phyloP scores from a whole-genome alignment of 768 basidiomycete species.

The Cystobasidiopsis lactophilus region DNA sequence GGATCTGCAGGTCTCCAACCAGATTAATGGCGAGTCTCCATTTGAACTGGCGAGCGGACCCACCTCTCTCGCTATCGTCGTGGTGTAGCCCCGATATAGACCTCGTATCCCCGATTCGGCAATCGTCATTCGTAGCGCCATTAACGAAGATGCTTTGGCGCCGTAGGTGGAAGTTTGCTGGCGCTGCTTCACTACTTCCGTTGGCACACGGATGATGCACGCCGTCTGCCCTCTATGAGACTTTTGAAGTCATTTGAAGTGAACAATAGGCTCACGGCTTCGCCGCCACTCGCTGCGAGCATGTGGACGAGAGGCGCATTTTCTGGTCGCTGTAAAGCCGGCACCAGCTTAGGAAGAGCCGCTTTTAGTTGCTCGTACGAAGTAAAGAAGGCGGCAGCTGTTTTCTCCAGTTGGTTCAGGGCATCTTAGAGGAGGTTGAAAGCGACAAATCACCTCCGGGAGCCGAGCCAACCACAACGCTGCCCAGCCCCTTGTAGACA shows the following conservation, averaged over 20 bases:
- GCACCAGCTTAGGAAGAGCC: constrained; percentile 36
- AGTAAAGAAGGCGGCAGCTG: constrained; percentile 87
- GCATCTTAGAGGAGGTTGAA: not conserved
- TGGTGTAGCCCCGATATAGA: constrained; percentile 70
- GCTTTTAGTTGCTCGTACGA: constrained; percentile 77
- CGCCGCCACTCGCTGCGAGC: constrained; percentile 33
- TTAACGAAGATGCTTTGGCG: constrained; percentile 19
- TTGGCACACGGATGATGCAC: constrained; percentile 80
- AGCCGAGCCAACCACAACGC: constrained; percentile 81
- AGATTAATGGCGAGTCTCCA: not conserved
- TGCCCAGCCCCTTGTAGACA: constrained; percentile 81
- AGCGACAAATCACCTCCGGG: constrained; percentile 47
- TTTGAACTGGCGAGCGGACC: constrained; percentile 17
- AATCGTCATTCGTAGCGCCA: constrained; percentile 23
- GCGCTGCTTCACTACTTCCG: constrained; percentile 86
- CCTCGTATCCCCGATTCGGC: constrained; percentile 45
- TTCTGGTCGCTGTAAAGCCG: constrained; percentile 30
- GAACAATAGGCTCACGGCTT: constrained; percentile 29
- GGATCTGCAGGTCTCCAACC: constrained; percentile 52
- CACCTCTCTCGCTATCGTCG: constrained; percentile 51
- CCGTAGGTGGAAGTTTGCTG: constrained; percentile 67
- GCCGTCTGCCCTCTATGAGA: constrained; percentile 37
- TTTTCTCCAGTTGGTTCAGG: too few relatives aligned
- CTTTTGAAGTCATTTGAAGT: not conserved
- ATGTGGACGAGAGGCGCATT: constrained; percentile 39